Percentiles rank a stretch among this genome's conserved stretches.
Evolutionary conservation across 1,139 yeast species (phyloP).

Genomic region (Lizanozyma gosingica): DNA sequence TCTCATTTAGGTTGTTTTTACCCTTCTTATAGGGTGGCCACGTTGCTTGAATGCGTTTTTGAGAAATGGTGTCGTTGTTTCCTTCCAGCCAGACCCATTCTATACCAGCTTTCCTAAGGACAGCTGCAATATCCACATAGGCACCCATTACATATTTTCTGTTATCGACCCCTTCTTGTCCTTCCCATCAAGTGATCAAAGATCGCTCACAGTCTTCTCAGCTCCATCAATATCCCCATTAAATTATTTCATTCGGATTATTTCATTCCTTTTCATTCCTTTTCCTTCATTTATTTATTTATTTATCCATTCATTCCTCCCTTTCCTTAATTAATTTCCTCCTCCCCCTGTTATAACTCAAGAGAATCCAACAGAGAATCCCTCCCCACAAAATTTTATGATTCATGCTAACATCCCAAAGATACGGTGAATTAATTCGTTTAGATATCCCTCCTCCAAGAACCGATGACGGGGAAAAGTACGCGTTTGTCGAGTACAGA

Average conservation of each 20-base stretch:
- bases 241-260: too few species aligned
- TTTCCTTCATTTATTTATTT: neutral
- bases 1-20: too few species aligned
- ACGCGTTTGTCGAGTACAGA: conserved; percentile 67
- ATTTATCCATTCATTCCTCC: conserved; percentile 1
- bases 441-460: conserved; percentile 68
- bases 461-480: conserved; percentile 53
- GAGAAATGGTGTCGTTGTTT: conserved; percentile 3
- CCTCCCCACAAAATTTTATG: neutral
- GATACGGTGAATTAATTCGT: conserved; percentile 57
- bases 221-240: too few species aligned
- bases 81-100: too few species aligned
- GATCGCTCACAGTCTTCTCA: neutral
- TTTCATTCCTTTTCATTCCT: neutral
- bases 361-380: neutral
- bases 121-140: too few species aligned
- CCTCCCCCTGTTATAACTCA: conserved; percentile 3
- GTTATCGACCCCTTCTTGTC: conserved; percentile 1
- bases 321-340: conserved; percentile 1
- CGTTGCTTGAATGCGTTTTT: too few species aligned
- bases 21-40: too few species aligned
- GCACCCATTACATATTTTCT: too few species aligned
- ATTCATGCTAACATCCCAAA: conserved; percentile 18
- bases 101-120: too few species aligned
- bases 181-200: neutral